Evolutionary conservation across 2,329 filamentous ascomycete genomes (phyloP).

Genomic region (Ascochyta fabae): DNA sequence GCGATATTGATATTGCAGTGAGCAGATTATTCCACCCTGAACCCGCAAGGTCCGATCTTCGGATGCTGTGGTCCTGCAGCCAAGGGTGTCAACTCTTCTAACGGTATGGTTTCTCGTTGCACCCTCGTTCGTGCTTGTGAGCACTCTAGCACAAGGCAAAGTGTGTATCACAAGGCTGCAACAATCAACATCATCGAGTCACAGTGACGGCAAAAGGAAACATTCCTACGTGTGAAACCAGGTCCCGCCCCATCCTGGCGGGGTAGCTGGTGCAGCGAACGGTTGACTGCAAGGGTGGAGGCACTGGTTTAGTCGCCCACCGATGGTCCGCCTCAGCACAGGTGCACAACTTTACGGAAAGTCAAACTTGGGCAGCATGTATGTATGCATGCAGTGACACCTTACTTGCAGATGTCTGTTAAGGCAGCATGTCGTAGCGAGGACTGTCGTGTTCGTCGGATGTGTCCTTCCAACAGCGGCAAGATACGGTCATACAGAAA

Average conservation of each 20-base stretch:
- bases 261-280: conserved; percentile 1
- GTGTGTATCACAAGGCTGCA: conserved; percentile 5
- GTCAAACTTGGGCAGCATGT: neutral
- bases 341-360: neutral
- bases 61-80: conserved; percentile 10
- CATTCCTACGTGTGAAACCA: conserved; percentile 12
- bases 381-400: conserved; percentile 14
- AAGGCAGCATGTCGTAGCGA: conserved; percentile 15
- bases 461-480: conserved; percentile 4
- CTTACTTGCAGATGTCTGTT: conserved; percentile 15
- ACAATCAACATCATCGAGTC: neutral
- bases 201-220: neutral
- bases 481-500: conserved; percentile 9
- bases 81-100: neutral
- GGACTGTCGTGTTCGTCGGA: conserved; percentile 6
- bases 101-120: neutral
- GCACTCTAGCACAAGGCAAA: neutral
- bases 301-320: conserved; percentile 1
- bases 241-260: conserved; percentile 2
- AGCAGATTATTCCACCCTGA: neutral
- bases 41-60: conserved; percentile 4
- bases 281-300: conserved; percentile 11
- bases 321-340: neutral
- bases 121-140: neutral
- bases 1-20: neutral